phyloP scores from a whole-genome alignment of 257 asterid species.

The Jasminum sambac region DNA sequence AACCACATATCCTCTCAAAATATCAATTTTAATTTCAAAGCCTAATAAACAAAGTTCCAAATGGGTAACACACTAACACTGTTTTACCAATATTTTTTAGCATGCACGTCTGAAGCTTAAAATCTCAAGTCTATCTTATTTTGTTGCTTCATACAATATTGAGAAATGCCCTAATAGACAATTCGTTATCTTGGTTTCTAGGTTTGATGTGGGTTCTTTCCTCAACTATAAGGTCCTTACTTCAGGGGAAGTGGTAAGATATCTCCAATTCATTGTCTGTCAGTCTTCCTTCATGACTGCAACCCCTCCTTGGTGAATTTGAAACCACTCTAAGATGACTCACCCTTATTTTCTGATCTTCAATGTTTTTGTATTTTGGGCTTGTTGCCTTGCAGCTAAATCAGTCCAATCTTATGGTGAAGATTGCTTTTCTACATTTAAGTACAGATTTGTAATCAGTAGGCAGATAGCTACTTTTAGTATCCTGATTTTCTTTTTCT shows the following conservation, averaged over 20 bases:
- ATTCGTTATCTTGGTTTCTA: slow-evolving; percentile 34
- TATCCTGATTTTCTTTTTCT: neutral
- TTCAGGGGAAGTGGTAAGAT: slow-evolving; percentile 78
- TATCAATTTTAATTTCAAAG: no score
- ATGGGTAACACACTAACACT: no score
- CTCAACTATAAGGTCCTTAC: slow-evolving; percentile 54
- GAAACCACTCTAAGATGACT: neutral
- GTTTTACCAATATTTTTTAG: no score
- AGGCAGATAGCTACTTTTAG: neutral
- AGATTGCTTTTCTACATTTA: neutral
- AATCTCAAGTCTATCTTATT: neutral
- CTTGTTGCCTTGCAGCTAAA: neutral
- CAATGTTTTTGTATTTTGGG: neutral
- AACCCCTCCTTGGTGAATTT: neutral
- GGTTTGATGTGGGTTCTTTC: slow-evolving; percentile 89
- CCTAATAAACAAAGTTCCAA: no score
- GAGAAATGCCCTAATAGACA: slow-evolving; percentile 13
- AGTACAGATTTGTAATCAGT: neutral
- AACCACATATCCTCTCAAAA: no score
- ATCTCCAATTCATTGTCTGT: slow-evolving; percentile 15
- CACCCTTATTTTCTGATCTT: neutral
- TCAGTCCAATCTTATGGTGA: neutral
- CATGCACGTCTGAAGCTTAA: neutral
- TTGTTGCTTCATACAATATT: neutral
- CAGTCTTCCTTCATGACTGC: neutral